Base-by-base conservation (phyloP, 2,329 filamentous ascomycete species). In the Phyllosticta citrichinensis region DNA sequence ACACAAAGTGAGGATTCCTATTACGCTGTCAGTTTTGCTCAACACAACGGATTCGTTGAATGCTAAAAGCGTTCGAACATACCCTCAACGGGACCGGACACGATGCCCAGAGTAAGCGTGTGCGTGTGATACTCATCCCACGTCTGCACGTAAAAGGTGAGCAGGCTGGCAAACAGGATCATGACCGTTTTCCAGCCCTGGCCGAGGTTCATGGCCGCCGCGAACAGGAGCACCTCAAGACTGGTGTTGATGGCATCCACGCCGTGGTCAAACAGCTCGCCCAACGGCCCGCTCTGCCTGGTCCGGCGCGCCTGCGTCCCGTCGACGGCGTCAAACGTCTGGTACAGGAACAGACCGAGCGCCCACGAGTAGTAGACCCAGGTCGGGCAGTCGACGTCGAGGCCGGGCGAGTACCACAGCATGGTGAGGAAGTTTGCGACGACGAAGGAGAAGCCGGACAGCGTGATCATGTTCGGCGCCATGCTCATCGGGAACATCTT, bases 71-170 rank as follows among this genome's bases (percentile, higher is more conserved):
- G 22, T 22, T 3, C 22, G 22, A 22, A 22, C 22, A 22, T 22
- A 22, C 22, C 94, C 76, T 99, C 94, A 47, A 99, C 94, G 3
- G 94, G 94, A 0, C 94, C 94, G 65, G 93, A 97, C 66, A 99
- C 82, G 64, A 97, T 79, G 62, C 94, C 94, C 5, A 99, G 83
- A 1, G 91, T 97, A 55, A 99, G 83, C 2, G 92, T 94, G 75
- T 97, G 92, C 57, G 94, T 99, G 77, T 97, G 93, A 77, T 97
- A 99, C 74, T 97, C 94, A 71, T 99, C 94, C 94, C 94, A 99
- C 35, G 94, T 97, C 74, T 97, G 94, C 52, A 97, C 88, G 74
- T 97, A 97, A 75, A 99, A 99, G n/a, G 94, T 97, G 68, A 95
- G 80, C 62, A 93, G 84, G 35, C 89, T 87, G 67, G 87, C 89